Base-by-base conservation (phyloP, 1,284 basidiomycete species). In the Leccinum pachyderme region DNA sequence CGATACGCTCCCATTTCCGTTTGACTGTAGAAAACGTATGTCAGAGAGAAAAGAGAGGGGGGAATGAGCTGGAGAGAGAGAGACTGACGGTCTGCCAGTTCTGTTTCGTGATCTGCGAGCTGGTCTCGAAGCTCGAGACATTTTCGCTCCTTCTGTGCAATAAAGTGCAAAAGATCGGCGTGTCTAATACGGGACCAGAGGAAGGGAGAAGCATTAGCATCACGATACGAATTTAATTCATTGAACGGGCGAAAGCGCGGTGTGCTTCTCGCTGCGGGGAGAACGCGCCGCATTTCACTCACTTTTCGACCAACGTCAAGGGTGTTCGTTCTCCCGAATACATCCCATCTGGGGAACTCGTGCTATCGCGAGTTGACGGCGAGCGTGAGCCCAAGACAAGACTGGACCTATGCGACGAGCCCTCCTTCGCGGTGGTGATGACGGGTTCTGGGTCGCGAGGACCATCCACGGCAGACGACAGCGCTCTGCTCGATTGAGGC, bases 61-160 rank as follows among this genome's bases (percentile, higher is more conserved):
- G 7, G 4, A n/a, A 18, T 22, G 25, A n/a, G 29, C 24, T 25
- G n/a, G 15, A 6, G 11, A 39, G 7, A 8, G 11, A 4, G 7
- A 5, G 6, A 52, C 80, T 54, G 64, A 83, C 82, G 73, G 65
- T 86, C 79, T 0, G 78, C 66, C 1, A 92, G 76, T 62, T 91
- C 89, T 1, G 77, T 77, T 72, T 92, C 89, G 61, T 91, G 87
- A 7, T 72, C 66, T 9, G 78, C 77, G 3, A 91, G 79, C 62
- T 89, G 87, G 4, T 84, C 81, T 13, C 88, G 82, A 37, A 92
- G 75, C 56, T 92, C 89, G 44, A 91, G 79, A 60, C 88, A 91
- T 69, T 84, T 87, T 0, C 87, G 81, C 66, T 92, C 89, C 61
- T 91, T 91, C 71, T 91, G 88, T 0, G 89, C 89, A 53, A 92